Percentiles rank a stretch among this genome's conserved stretches.
These are phyloP conservation scores for Mollisia scopiformis DNA, from an alignment of 2,329 filamentous ascomycete genomes.

Conservation along the genomic window DNA sequence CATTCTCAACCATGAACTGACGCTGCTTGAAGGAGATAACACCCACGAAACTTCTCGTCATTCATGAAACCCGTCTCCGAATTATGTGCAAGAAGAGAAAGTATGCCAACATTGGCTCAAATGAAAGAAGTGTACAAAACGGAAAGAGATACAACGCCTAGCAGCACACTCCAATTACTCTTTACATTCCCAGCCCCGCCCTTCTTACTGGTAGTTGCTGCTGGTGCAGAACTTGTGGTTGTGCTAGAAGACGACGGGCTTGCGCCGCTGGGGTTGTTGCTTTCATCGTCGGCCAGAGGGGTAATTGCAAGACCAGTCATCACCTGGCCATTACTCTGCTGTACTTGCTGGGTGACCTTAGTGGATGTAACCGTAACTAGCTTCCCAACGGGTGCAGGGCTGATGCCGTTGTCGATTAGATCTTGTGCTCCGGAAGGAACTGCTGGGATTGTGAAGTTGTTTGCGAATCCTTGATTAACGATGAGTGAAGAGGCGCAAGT, in stretches of 20 bases:
- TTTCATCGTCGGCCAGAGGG: constrained; percentile 50
- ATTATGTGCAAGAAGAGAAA: constrained; percentile 22
- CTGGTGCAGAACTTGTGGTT: constrained; percentile 17
- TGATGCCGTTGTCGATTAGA: constrained; percentile 78
- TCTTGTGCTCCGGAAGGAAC: constrained; percentile 68
- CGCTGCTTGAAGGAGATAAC: not conserved
- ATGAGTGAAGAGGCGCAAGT: constrained; percentile 71
- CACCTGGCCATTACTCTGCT: constrained; percentile 54
- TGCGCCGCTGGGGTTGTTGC: constrained; percentile 51
- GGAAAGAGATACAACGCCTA: constrained; percentile 12
- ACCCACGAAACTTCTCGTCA: not conserved
- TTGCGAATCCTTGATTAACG: constrained; percentile 67
- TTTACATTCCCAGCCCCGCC: constrained; percentile 19
- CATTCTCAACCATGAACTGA: not conserved
- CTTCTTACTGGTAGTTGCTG: constrained; percentile 30
- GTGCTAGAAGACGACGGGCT: constrained; percentile 10
- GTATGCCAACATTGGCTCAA: not conserved
- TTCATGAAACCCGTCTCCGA: constrained; percentile 7
- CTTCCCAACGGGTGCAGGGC: constrained; percentile 64
- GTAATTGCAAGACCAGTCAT: constrained; percentile 67
- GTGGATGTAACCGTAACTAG: constrained; percentile 61
- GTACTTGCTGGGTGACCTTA: constrained; percentile 59
- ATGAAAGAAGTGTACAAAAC: constrained; percentile 9
- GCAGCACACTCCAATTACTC: constrained; percentile 17
- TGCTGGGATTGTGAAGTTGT: constrained; percentile 76